These are phyloP conservation scores for Solanum bulbocastanum DNA, from an alignment of 257 asterid genomes.

Conservation along the genomic window DNA sequence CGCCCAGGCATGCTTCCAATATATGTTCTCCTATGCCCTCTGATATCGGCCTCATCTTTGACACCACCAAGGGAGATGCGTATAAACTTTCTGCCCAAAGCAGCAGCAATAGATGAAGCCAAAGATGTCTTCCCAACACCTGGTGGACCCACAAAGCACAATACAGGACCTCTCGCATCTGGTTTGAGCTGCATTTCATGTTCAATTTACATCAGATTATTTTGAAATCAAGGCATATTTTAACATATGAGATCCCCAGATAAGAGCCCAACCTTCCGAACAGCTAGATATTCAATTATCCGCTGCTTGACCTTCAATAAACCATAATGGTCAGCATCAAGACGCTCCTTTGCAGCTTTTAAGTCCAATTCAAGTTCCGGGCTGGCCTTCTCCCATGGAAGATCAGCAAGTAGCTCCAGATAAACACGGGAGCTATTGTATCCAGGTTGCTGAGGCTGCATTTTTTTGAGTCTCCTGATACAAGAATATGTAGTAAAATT, in stretches of 20 bases:
- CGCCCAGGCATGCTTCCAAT: constrained; percentile 99
- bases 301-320: constrained; percentile 88
- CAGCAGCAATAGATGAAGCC: constrained; percentile 94
- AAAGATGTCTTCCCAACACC: constrained; percentile 99
- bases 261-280: constrained; percentile 67
- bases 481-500: constrained; percentile 15
- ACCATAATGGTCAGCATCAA: constrained; percentile 92
- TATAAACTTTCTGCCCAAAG: constrained; percentile 89
- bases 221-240: not conserved
- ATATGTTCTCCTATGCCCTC: constrained; percentile 97
- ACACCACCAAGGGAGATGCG: constrained; percentile 99
- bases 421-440: constrained; percentile 87
- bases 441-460: constrained; percentile 99
- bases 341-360: constrained; percentile 82
- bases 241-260: not conserved
- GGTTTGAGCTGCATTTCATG: constrained; percentile 77
- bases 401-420: constrained; percentile 96
- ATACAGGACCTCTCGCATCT: constrained; percentile 94
- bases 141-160: constrained; percentile 99
- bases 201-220: not conserved
- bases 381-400: constrained; percentile 93
- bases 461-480: constrained; percentile 90
- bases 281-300: constrained; percentile 95
- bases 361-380: constrained; percentile 75
- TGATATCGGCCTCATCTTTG: constrained; percentile 94